A percentile compares a stretch with the other conserved stretches of the same genome.
phyloP scores from a whole-genome alignment of 1,139 yeast species.

The Candida labiduridarum region DNA sequence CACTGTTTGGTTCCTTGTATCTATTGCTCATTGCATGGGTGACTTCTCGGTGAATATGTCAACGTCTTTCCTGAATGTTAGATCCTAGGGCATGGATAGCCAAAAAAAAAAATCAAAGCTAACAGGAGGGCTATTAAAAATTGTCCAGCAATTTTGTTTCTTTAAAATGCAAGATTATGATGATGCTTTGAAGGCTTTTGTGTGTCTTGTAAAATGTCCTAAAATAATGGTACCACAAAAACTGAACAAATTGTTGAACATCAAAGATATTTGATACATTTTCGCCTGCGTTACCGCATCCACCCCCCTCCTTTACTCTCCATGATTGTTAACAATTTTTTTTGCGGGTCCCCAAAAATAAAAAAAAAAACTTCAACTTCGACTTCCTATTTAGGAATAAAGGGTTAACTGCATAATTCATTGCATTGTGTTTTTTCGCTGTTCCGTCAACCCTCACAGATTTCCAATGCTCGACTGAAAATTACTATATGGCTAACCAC shows the following conservation, averaged over 20 bases:
- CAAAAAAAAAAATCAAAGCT: neutral
- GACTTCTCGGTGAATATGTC: neutral
- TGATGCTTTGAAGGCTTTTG: too few relatives aligned
- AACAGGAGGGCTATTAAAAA: too few relatives aligned
- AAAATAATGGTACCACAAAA: too few relatives aligned
- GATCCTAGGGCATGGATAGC: neutral
- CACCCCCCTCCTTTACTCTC: neutral
- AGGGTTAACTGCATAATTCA: too few relatives aligned
- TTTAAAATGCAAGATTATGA: too few relatives aligned
- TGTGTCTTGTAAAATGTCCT: too few relatives aligned
- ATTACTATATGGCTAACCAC: neutral
- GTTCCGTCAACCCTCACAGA: neutral
- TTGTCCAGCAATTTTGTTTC: too few relatives aligned
- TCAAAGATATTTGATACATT: neutral
- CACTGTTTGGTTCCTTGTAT: neutral
- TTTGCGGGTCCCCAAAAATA: neutral
- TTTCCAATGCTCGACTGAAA: neutral
- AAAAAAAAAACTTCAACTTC: neutral
- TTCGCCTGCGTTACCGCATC: neutral
- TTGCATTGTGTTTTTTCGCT: neutral
- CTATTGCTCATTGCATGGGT: neutral
- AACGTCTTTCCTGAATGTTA: neutral
- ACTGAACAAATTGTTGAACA: neutral
- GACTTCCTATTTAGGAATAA: neutral
- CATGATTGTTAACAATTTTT: neutral